Evolutionary conservation across 129 eudicot genomes (phyloP), one percentile per base, ranked within the genome.

Genomic region (Tagetes patula): DNA sequence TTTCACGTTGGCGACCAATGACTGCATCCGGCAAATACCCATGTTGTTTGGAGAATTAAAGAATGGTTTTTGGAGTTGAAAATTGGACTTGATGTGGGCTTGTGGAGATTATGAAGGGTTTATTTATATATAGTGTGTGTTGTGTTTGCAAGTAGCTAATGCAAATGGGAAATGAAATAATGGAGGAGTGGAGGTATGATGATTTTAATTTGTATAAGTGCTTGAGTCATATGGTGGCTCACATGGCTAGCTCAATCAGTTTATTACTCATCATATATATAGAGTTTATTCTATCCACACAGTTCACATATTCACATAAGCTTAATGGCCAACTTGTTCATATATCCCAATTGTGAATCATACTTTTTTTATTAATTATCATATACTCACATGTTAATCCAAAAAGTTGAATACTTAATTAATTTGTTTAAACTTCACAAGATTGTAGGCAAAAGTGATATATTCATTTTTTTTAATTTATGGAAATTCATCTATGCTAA

Each of bases 1-100:
- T 74, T 80, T 80, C 49, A 54, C 31, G 71, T 80, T 80, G 20
- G 63, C 1, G 11, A 75, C 58, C 58, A 80, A 31, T 0, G 59
- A 78, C 31, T 70, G 64, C 58, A 78, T 8, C 0, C 72, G 65
- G 48, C 52, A 59, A 14, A 45, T 34, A 68, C 53, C 75, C 80
- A 77, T 77, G 3, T 32, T 59, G 32, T 36, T 60, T 46, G 2
- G 70, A 48, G 67, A 33, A 53, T 2, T 2, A 42, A 43, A 37
- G 30, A 67, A 31, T 54, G 46, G 63, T 38, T 67, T 53, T 37
- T 46, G 31, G 36, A 31, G 5, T 66, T 8, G 27, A 27, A 36
- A 4, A 8, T 20, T 49, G 31, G 47, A 39, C 3, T 27, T 54
- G 65, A 56, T 68, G 42, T 37, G 14, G 14, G 49, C 32, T 20